These are phyloP conservation scores for Veloboletus limbatus DNA, from an alignment of 1,284 basidiomycete species.

Conservation along the genomic window DNA sequence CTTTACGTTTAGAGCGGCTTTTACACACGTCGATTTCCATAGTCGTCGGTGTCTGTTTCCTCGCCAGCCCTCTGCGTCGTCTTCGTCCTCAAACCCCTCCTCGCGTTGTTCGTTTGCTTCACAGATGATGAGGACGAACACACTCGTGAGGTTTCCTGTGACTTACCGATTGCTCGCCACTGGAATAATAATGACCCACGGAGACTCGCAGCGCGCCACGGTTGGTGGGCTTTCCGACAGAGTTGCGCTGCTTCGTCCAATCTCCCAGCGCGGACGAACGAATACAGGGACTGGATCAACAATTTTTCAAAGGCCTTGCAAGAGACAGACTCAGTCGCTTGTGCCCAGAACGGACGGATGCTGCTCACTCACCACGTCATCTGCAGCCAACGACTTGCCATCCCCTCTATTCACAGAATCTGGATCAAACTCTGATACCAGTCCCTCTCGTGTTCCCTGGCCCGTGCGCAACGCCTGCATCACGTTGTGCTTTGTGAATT, in stretches of 20 bases:
- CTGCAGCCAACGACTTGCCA: constrained; percentile 56
- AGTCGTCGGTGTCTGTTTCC: constrained; percentile 74
- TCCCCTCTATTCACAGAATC: constrained; percentile 62
- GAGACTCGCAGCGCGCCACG: constrained; percentile 88
- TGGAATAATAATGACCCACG: constrained; percentile 75
- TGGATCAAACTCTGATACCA: constrained; percentile 72
- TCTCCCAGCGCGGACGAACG: constrained; percentile 77
- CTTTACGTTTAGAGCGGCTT: constrained; percentile 75
- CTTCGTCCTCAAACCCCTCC: constrained; percentile 50
- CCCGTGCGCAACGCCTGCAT: constrained; percentile 64
- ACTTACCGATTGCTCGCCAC: constrained; percentile 66
- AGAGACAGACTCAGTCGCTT: constrained; percentile 4
- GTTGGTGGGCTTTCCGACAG: constrained; percentile 81
- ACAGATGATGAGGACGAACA: constrained; percentile 6
- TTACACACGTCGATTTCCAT: constrained; percentile 84
- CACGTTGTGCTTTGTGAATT: constrained; percentile 74
- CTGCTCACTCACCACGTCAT: constrained; percentile 62
- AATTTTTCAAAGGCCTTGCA: constrained; percentile 74
- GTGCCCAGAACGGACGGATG: background rate
- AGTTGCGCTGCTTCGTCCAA: constrained; percentile 82
- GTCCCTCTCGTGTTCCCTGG: constrained; percentile 42
- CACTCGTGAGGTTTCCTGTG: background rate
- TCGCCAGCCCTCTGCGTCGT: constrained; percentile 51
- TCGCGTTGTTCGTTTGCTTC: constrained; percentile 51
- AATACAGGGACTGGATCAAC: constrained; percentile 71